Evolutionary conservation across 2,329 filamentous ascomycete genomes (phyloP), one percentile per base, ranked within the genome.

Genomic region (Colletotrichum spaethianum): DNA sequence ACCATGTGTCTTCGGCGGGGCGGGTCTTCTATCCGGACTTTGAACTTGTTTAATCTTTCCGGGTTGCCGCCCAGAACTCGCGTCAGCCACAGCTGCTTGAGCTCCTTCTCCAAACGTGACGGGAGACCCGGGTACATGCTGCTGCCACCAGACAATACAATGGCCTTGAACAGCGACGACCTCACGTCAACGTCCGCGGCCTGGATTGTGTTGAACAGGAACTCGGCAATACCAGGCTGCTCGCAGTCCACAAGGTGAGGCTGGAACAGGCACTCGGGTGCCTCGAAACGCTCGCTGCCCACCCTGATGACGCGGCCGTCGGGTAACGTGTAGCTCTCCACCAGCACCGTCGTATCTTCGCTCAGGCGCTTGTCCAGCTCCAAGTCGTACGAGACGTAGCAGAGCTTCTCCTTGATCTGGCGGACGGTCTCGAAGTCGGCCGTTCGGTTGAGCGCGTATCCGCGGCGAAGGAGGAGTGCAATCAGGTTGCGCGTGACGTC

Each of bases 331-430:
- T 99, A 99, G 80, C 94, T 97, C 84, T 99, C 96, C 14, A 99
- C 96, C 67, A 99, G 87, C 11, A 98, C 95, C 1, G 96, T 99
- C 20, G 96, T 99, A 79, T 99, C 96, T 85, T 99, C 96, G 79
- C 94, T 97, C 75, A 99, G 91, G 77, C 94, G 92, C 86, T 98
- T 95, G 87, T 99, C 96, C 67, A 99, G 88, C 83, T 97, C 95
- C 69, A 99, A 90, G 82, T 99, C 96, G 87, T 98, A 99, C 16
- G 95, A 98, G 69, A 99, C 96, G 82, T 99, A 99, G 89, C 96
- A 98, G 63, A 99, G 93, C 89, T 99, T 99, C 88, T 99, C 96
- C 87, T 99, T 99, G 87, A 99, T 98, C 83, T 98, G 96, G 74
- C 96, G 93, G 68, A 99, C 96, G 4, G 96, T 99, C 85, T 99